Evolutionary conservation across 352 stramenopile species (phyloP).

Genomic region (Elongisporangium undulatum): DNA sequence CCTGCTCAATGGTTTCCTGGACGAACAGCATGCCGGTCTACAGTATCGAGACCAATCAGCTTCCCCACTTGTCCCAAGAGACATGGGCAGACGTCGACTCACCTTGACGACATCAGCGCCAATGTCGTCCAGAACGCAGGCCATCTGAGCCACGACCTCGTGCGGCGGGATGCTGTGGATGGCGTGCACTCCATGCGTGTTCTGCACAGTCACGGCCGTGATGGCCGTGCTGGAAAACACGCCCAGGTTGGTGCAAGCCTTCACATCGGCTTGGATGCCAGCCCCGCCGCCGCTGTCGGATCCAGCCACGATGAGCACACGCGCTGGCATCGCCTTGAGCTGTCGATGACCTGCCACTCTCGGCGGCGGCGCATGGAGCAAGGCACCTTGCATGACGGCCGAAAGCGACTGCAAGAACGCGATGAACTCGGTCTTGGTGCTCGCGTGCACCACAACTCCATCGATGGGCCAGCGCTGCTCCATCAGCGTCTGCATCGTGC

Average conservation of each 20-base stretch:
- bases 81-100: background rate
- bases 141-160: slow-evolving; percentile 78
- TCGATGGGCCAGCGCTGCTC: background rate
- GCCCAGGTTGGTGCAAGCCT: slow-evolving; percentile 86
- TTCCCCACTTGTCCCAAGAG: background rate
- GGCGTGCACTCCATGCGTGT: slow-evolving; percentile 49
- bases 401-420: slow-evolving; percentile 19
- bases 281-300: slow-evolving; percentile 89
- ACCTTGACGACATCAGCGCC: slow-evolving; percentile 86
- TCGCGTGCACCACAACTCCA: background rate
- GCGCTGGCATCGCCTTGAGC: slow-evolving; percentile 6
- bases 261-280: slow-evolving; percentile 93
- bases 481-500: slow-evolving; percentile 1
- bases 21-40: slow-evolving; percentile 91
- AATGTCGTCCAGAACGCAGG: slow-evolving; percentile 88
- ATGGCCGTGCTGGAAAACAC: slow-evolving; percentile 83
- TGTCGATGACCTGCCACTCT: background rate
- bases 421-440: slow-evolving; percentile 13
- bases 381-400: background rate
- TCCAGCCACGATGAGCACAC: slow-evolving; percentile 91
- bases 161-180: slow-evolving; percentile 47
- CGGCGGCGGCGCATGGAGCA: background rate
- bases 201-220: slow-evolving; percentile 91
- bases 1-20: slow-evolving; percentile 67
- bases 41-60: background rate